Conservation (phyloP, 371 early-diverging fungal species). For the Circinella umbellata region DNA sequence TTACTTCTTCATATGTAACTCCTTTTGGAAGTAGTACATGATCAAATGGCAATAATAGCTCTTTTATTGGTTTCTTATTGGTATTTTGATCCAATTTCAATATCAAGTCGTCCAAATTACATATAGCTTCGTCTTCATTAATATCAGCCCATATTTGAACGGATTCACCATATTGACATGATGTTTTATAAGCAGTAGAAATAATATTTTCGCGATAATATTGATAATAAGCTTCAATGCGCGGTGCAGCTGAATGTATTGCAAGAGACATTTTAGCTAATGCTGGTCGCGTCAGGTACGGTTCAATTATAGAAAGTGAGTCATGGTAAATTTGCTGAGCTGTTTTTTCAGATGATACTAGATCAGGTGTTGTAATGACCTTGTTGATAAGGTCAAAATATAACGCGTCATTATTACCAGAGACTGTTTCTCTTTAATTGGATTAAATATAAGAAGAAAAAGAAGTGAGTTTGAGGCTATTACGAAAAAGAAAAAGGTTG, state of each 20-base stretch:
- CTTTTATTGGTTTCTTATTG: conserved; percentile 20
- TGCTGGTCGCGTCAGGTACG: conserved; percentile 28
- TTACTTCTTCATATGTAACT: background rate
- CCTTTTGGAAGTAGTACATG: conserved; percentile 23
- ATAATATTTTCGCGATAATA: conserved; percentile 71
- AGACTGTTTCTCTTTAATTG: conserved; percentile 59
- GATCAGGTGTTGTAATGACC: conserved; percentile 30
- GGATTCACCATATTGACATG: conserved; percentile 40
- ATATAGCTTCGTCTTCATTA: conserved; percentile 58
- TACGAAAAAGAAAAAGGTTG: background rate
- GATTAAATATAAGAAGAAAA: conserved; percentile 6
- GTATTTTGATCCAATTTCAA: conserved; percentile 1
- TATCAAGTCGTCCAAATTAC: conserved; percentile 52
- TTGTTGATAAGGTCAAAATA: conserved; percentile 65
- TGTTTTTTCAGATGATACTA: conserved; percentile 22
- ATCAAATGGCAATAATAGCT: conserved; percentile 46
- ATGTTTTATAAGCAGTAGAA: conserved; percentile 40
- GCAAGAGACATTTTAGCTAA: conserved; percentile 64
- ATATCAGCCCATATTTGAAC: conserved; percentile 69
- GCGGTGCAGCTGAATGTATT: conserved; percentile 75
- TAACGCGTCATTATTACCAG: conserved; percentile 62
- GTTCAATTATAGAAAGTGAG: conserved; percentile 40
- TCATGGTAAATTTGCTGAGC: conserved; percentile 53
- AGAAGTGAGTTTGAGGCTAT: background rate
- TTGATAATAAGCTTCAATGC: conserved; percentile 80